Conservation (phyloP, 208 protist species). For the Leishmania tropica region DNA sequence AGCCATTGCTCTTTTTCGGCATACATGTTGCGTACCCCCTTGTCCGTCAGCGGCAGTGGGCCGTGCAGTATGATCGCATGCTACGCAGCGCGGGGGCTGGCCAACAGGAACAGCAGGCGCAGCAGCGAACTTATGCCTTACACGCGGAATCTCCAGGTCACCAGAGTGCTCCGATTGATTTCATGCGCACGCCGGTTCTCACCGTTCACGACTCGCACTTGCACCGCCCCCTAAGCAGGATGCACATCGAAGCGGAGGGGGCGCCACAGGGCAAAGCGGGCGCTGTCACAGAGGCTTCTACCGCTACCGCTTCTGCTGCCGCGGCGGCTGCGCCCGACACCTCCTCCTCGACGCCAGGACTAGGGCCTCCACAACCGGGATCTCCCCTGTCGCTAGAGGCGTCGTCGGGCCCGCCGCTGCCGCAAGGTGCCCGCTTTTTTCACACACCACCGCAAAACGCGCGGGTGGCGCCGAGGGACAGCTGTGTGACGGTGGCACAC, state of each 20-base stretch:
- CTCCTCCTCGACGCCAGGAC: not conserved
- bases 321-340: not conserved
- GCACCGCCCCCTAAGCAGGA: not conserved
- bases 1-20: constrained; percentile 5
- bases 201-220: not conserved
- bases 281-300: not conserved
- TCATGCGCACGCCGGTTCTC: not conserved
- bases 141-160: not conserved
- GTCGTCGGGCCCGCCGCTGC: not conserved
- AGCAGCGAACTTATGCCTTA: not conserved
- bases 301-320: not conserved
- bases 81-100: too few species aligned
- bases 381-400: not conserved
- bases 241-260: not conserved
- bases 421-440: not conserved
- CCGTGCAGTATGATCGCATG: not conserved
- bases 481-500: not conserved
- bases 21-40: constrained; percentile 2
- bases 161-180: not conserved
- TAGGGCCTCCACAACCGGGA: not conserved
- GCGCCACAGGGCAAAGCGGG: not conserved
- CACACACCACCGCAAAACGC: not conserved
- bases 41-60: constrained; percentile 3
- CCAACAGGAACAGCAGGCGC: not conserved
- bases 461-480: not conserved